A percentile compares a stretch with the other conserved stretches of the same genome.
phyloP scores from a whole-genome alignment of 2,329 filamentous ascomycete species.

The Orbilia quercus region DNA sequence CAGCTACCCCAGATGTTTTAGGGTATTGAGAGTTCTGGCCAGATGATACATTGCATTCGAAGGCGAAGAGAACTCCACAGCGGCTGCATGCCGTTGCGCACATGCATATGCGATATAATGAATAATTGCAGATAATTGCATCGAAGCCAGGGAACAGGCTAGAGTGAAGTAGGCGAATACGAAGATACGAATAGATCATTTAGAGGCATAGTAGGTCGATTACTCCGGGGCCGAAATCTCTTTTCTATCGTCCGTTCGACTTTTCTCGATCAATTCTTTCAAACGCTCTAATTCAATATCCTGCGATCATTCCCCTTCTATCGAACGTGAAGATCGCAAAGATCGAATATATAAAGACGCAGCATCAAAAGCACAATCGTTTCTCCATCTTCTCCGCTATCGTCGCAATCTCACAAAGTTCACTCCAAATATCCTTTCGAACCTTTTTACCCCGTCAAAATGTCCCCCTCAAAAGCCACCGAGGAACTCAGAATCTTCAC shows the following conservation, averaged over 20 bases:
- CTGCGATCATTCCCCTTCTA: neutral
- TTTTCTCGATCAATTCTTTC: neutral
- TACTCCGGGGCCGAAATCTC: constrained; percentile 1
- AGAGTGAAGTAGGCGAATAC: constrained; percentile 1
- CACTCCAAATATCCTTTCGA: neutral
- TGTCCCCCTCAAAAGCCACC: constrained; percentile 27
- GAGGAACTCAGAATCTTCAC: constrained; percentile 59
- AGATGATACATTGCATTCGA: no score
- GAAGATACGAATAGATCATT: constrained; percentile 1
- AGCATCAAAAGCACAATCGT: neutral
- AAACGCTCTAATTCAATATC: neutral
- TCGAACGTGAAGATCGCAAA: neutral
- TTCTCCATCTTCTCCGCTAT: neutral
- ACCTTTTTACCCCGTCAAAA: neutral
- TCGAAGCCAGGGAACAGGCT: neutral
- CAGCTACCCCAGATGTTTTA: no score
- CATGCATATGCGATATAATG: no score
- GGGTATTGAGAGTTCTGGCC: no score
- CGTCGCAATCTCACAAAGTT: neutral
- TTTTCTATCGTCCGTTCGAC: neutral
- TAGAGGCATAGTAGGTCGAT: neutral
- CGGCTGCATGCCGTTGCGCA: no score
- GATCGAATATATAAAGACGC: neutral
- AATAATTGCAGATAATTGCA: neutral
- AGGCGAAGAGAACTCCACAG: no score